Evolutionary conservation across 169 alveolate genomes (phyloP), one percentile per base, ranked within the genome.

Genomic region (Blepharisma undulans): DNA sequence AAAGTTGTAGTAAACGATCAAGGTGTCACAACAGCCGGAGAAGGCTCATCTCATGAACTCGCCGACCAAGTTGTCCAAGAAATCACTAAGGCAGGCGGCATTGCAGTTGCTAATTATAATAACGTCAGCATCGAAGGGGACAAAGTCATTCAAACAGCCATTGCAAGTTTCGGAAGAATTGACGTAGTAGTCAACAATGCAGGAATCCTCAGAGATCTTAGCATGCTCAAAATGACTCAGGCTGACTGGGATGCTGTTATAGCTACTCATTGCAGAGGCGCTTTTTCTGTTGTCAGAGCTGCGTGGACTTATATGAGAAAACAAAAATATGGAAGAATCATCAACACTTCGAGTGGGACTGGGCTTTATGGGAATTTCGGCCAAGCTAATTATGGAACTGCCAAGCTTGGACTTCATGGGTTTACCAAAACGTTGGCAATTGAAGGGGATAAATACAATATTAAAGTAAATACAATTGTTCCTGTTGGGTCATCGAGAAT

Each of bases 141-240:
- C 36, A 96, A 94, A 88, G 96, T 98, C 22, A 95, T 98, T 21
- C 95, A 97, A 90, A 89, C 98, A 33, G 99, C 99, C 72, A 92
- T 98, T 72, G 96, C 94, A 66, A 93, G 96, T 61, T 97, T 91
- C 85, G 98, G 98, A 16, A 94, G 82, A 60, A 95, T 98, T 60
- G 99, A 98, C 93, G 93, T 98, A 36, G 90, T 98, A 33, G 91
- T 98, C 92, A 98, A 98, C 95, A 98, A 98, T 79, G 99, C 99
- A 7, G 98, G 99, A 21, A 97, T 98, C 27, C 91, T 98, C 29
- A 95, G 98, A 85, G 99, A 98, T 86, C 94, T 96, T 22, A 89
- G 98, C 59, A 93, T 98, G 90, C 87, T 89, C 76, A 97, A 97
- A 88, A 97, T 98, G 98, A 94, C 95, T 3, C 98, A 96, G 6